A percentile compares a stretch with the other conserved stretches of the same genome.
These are phyloP conservation scores for Suillus placidus DNA, from an alignment of 768 basidiomycete genomes.

Conservation along the genomic window DNA sequence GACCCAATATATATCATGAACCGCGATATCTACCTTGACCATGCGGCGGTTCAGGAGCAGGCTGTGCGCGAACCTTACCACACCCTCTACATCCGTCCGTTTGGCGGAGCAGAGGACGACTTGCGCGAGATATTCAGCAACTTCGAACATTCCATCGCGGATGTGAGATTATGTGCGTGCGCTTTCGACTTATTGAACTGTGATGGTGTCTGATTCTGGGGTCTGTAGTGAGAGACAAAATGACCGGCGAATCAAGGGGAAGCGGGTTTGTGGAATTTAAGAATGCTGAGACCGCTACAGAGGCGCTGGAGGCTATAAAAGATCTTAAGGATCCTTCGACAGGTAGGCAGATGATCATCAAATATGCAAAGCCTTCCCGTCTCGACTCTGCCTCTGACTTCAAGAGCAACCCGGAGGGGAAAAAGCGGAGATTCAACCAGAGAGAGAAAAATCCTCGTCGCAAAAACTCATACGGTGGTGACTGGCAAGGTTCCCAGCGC, in stretches of 20 bases:
- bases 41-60: conserved; percentile 27
- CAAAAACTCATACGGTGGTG: neutral
- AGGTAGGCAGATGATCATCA: conserved; percentile 11
- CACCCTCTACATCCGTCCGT: conserved; percentile 36
- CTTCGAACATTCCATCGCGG: conserved; percentile 19
- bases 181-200: neutral
- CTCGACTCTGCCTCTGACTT: neutral
- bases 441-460: neutral
- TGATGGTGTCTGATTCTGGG: neutral
- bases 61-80: conserved; percentile 24
- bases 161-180: conserved; percentile 38
- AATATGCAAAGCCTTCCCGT: conserved; percentile 23
- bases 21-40: conserved; percentile 48
- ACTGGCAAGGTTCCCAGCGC: conserved; percentile 2
- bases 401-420: neutral
- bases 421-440: conserved; percentile 1
- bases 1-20: conserved; percentile 54
- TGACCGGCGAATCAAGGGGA: conserved; percentile 33
- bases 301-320: conserved; percentile 48
- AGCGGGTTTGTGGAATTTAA: conserved; percentile 59
- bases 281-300: conserved; percentile 45
- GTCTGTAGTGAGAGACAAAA: conserved; percentile 35
- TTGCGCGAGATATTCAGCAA: conserved; percentile 30
- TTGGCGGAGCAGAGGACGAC: conserved; percentile 26
- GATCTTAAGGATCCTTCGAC: conserved; percentile 17